phyloP scores from a whole-genome alignment of 192 early-diverging fungal species.

The Phycomyces nitens region DNA sequence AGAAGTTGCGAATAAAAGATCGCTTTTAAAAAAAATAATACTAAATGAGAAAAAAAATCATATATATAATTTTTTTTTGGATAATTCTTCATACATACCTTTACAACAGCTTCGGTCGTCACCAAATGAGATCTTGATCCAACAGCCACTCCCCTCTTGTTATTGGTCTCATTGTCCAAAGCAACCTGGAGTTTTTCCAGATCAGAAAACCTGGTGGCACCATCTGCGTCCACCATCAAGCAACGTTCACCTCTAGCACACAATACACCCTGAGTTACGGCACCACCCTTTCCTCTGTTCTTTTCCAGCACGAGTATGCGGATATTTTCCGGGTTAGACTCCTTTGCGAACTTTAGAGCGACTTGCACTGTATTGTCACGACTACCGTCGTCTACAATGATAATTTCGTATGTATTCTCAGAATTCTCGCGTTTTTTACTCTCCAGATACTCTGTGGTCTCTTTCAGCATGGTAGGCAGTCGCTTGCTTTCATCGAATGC shows the following conservation, averaged over 20 bases:
- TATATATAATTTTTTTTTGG: not conserved
- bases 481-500: conserved; percentile 89
- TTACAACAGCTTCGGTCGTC: conserved; percentile 74
- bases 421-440: conserved; percentile 34
- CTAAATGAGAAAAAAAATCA: not conserved
- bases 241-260: conserved; percentile 68
- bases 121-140: conserved; percentile 94
- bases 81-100: conserved; percentile 48
- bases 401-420: conserved; percentile 74
- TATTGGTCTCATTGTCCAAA: conserved; percentile 36
- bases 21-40: conserved; percentile 58
- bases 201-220: conserved; percentile 90
- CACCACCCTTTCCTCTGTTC: conserved; percentile 92
- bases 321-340: conserved; percentile 54
- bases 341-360: conserved; percentile 63
- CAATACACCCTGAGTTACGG: conserved; percentile 89
- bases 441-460: conserved; percentile 68
- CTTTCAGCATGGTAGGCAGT: conserved; percentile 81
- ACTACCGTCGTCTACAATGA: conserved; percentile 93
- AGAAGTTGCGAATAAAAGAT: conserved; percentile 85
- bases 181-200: conserved; percentile 55
- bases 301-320: conserved; percentile 71
- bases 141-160: conserved; percentile 69
- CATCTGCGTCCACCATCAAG: conserved; percentile 96
- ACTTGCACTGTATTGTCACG: conserved; percentile 69